These are phyloP conservation scores for Cymodocea nodosa DNA, from an alignment of 116 monocot genomes.

Conservation along the genomic window DNA sequence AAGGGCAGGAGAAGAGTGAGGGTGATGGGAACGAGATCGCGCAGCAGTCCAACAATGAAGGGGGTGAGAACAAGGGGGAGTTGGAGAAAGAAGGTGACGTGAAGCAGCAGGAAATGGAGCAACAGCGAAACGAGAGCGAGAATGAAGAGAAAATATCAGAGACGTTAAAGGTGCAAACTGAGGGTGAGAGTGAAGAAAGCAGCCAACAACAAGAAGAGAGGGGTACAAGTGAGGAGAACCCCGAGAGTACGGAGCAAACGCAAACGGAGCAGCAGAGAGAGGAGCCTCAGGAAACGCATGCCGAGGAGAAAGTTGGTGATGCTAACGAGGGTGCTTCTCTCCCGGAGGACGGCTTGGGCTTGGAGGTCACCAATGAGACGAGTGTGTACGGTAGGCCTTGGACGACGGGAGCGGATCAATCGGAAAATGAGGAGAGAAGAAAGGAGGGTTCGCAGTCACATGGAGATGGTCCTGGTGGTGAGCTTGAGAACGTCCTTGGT, in stretches of 20 bases:
- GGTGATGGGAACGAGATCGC: background rate
- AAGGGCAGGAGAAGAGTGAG: background rate
- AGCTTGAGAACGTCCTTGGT: too few species aligned
- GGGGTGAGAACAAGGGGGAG: background rate
- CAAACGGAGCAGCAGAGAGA: too few species aligned
- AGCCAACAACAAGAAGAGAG: background rate
- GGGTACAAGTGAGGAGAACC: background rate
- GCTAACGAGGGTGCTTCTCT: constrained; percentile 8
- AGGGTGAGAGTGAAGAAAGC: constrained; percentile 1
- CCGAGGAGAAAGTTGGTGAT: constrained; percentile 13
- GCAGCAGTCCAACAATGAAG: background rate
- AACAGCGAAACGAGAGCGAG: constrained; percentile 7
- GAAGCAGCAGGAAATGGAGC: background rate
- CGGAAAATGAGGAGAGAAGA: too few species aligned
- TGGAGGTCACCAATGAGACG: too few species aligned
- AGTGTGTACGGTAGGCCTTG: too few species aligned
- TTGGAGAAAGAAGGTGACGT: background rate
- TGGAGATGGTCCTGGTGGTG: too few species aligned
- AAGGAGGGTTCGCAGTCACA: too few species aligned
- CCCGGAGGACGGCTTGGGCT: background rate
- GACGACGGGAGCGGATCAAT: too few species aligned
- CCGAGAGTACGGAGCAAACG: background rate
- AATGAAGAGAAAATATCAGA: background rate
- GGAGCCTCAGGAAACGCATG: background rate
- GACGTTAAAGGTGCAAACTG: background rate